These are phyloP conservation scores for Nicotiana rustica DNA, from an alignment of 305 asterid species.

Conservation along the genomic window DNA sequence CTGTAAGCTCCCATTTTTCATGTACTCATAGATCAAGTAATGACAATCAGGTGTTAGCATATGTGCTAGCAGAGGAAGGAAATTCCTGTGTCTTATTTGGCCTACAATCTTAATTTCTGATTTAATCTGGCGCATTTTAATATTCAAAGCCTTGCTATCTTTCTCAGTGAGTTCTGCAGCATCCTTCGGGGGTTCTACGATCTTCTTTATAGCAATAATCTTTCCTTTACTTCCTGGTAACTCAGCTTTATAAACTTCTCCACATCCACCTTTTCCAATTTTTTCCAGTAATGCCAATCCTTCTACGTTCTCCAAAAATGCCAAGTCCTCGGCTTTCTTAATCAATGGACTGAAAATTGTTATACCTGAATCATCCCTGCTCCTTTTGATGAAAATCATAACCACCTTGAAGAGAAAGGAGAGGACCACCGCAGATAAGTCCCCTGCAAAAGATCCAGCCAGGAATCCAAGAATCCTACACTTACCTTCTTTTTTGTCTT, in stretches of 20 bases:
- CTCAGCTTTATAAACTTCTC: conserved; percentile 62
- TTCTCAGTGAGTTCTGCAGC: conserved; percentile 56
- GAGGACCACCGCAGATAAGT: conserved; percentile 48
- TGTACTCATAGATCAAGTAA: conserved; percentile 66
- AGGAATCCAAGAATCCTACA: conserved; percentile 53
- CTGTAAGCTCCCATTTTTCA: conserved; percentile 75
- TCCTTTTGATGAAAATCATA: conserved; percentile 42
- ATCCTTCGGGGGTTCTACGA: conserved; percentile 49
- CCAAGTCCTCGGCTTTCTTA: conserved; percentile 66
- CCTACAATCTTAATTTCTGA: conserved; percentile 76
- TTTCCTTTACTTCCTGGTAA: conserved; percentile 61
- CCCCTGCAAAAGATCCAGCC: conserved; percentile 56
- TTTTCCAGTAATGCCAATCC: conserved; percentile 53
- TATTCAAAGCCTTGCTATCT: conserved; percentile 59
- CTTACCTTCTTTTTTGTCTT: conserved; percentile 41
- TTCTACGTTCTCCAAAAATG: conserved; percentile 66
- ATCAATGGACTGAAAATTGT: conserved; percentile 61
- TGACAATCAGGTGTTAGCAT: conserved; percentile 65
- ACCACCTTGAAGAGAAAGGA: conserved; percentile 50
- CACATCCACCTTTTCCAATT: conserved; percentile 79
- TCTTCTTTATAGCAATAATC: conserved; percentile 70
- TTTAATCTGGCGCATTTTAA: conserved; percentile 66
- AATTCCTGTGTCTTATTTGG: conserved; percentile 61
- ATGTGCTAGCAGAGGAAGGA: conserved; percentile 65
- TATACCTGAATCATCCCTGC: conserved; percentile 43